Conservation (phyloP, 164 flowering plant species). For the Houttuynia cordata region DNA sequence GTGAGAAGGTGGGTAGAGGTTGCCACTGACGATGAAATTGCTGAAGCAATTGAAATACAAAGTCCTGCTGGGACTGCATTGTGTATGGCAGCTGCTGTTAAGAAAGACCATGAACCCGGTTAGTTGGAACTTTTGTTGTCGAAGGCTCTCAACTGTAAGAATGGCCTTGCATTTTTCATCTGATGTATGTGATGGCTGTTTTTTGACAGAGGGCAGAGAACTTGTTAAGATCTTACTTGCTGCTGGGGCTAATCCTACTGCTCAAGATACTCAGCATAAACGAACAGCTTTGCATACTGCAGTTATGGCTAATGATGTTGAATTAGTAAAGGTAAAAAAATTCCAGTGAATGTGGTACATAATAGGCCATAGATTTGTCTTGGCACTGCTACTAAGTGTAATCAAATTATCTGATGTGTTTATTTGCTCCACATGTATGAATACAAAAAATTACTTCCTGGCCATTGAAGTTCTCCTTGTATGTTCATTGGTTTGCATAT, state of each 20-base stretch:
- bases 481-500: too few species aligned
- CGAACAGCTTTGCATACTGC: constrained; percentile 91
- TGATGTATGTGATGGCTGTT: neutral
- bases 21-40: constrained; percentile 66
- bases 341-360: neutral
- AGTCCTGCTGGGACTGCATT: constrained; percentile 82
- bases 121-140: constrained; percentile 1
- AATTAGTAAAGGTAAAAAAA: constrained; percentile 78
- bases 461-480: too few species aligned
- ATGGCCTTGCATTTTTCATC: neutral
- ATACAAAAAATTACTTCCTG: too few species aligned
- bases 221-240: constrained; percentile 69
- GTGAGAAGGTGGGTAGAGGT: constrained; percentile 87
- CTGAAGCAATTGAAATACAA: constrained; percentile 66
- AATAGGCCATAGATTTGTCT: too few species aligned
- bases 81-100: constrained; percentile 89
- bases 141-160: neutral
- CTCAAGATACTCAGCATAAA: constrained; percentile 71
- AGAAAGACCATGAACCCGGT: constrained; percentile 95
- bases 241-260: constrained; percentile 91
- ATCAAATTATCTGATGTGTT: too few species aligned
- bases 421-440: too few species aligned
- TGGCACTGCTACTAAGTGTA: too few species aligned
- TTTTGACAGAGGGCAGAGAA: constrained; percentile 70
- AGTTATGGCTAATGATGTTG: constrained; percentile 88